phyloP scores from a whole-genome alignment of 2,329 filamentous ascomycete species.

The Aspergillus costaricaensis region DNA sequence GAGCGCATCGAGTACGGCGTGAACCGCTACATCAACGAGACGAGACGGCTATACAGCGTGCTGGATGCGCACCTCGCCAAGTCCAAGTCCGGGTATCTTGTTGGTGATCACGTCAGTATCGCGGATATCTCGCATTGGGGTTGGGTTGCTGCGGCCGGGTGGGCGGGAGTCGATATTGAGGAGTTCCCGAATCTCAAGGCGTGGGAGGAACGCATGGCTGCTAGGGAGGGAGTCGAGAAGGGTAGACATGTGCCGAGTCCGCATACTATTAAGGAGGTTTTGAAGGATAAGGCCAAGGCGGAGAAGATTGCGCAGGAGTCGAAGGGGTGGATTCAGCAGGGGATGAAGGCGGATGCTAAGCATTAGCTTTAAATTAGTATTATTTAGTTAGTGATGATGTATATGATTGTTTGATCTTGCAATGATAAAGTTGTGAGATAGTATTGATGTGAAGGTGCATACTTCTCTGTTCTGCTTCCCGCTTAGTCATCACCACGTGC shows the following conservation, averaged over 20 bases:
- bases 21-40: slow-evolving; percentile 80
- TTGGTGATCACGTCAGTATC: slow-evolving; percentile 49
- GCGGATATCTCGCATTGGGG: slow-evolving; percentile 81
- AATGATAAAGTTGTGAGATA: too few relatives aligned
- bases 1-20: slow-evolving; percentile 82
- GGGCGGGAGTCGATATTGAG: slow-evolving; percentile 67
- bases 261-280: slow-evolving; percentile 62
- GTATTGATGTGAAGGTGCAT: too few relatives aligned
- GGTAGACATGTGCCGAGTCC: slow-evolving; percentile 70
- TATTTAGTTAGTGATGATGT: background rate
- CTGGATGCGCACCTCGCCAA: slow-evolving; percentile 68
- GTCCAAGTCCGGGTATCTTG: slow-evolving; percentile 54
- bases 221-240: slow-evolving; percentile 71
- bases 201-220: slow-evolving; percentile 73
- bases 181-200: slow-evolving; percentile 75
- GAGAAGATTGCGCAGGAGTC: slow-evolving; percentile 58
- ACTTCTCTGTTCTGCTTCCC: background rate
- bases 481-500: slow-evolving; percentile 20
- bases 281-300: slow-evolving; percentile 58
- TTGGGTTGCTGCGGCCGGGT: slow-evolving; percentile 66
- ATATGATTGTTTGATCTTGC: too few relatives aligned
- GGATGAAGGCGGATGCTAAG: slow-evolving; percentile 66
- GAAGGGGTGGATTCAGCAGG: slow-evolving; percentile 66
- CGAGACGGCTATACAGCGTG: slow-evolving; percentile 75
- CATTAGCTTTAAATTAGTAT: background rate